Conservation (phyloP, 2,329 filamentous ascomycete species). For the Fusarium domesticum region DNA sequence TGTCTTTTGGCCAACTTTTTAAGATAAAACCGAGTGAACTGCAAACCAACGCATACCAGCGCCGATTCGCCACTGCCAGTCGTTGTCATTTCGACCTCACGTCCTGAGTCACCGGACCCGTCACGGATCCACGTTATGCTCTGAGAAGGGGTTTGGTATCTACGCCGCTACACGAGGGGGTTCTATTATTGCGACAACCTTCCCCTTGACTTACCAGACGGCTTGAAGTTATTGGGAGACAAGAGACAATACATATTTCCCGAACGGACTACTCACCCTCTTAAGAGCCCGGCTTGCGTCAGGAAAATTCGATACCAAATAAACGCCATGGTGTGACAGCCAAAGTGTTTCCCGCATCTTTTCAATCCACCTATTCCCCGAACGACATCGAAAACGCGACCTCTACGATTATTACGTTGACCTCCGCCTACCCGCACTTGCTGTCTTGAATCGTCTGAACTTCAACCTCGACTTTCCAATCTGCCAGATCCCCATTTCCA, state of each 20-base stretch:
- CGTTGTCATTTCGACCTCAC: conserved; percentile 26
- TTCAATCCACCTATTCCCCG: conserved; percentile 20
- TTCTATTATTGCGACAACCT: conserved; percentile 11
- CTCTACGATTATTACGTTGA: conserved; percentile 8
- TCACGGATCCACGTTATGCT: conserved; percentile 27
- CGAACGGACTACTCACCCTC: conserved; percentile 13
- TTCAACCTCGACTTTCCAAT: background rate
- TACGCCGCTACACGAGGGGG: conserved; percentile 25
- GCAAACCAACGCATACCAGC: conserved; percentile 22
- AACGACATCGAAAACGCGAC: conserved; percentile 21
- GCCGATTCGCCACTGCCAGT: conserved; percentile 26
- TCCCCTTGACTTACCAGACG: background rate
- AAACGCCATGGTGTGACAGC: conserved; percentile 30
- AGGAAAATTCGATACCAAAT: conserved; percentile 17
- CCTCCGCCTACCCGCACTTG: background rate
- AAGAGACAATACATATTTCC: conserved; percentile 13
- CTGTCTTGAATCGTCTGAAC: background rate
- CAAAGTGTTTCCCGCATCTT: conserved; percentile 20
- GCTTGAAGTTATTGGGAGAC: background rate
- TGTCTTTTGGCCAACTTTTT: conserved; percentile 21
- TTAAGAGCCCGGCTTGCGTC: conserved; percentile 18
- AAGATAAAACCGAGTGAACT: conserved; percentile 20
- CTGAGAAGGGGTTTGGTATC: conserved; percentile 25
- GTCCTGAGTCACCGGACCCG: conserved; percentile 29
- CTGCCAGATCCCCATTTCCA: background rate